Conservation (phyloP, 768 basidiomycete genomes). For the Auriscalpium microsporum region DNA sequence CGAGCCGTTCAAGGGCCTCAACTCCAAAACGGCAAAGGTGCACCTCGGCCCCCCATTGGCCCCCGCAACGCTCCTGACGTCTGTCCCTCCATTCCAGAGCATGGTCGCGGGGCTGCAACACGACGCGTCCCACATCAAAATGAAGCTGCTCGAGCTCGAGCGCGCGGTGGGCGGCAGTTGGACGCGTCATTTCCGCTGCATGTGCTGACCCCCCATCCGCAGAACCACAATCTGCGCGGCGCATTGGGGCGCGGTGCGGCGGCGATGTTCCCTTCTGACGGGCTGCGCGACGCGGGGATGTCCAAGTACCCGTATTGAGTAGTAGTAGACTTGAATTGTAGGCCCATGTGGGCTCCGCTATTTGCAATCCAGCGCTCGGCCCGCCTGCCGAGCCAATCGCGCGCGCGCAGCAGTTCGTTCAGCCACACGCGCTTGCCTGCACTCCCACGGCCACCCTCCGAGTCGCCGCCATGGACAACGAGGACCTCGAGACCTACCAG, state of each 20-base stretch:
- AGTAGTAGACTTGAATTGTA: too few species aligned
- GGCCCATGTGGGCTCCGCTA: background rate
- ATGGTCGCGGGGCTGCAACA: conserved; percentile 67
- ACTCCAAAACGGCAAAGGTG: conserved; percentile 71
- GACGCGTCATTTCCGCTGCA: background rate
- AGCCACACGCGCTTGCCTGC: background rate
- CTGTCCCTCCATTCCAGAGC: conserved; percentile 35
- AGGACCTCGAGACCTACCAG: conserved; percentile 85
- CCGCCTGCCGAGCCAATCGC: background rate
- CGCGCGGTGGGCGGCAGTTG: conserved; percentile 44
- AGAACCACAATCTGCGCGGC: background rate
- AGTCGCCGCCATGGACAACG: conserved; percentile 42
- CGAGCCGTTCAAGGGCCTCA: conserved; percentile 60
- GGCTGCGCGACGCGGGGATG: too few species aligned
- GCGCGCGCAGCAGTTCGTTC: background rate
- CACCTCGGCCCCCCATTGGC: conserved; percentile 1
- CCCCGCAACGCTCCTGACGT: background rate
- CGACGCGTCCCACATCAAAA: conserved; percentile 47
- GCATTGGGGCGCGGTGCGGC: background rate
- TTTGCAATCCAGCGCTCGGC: background rate
- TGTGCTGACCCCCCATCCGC: background rate
- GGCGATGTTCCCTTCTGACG: too few species aligned
- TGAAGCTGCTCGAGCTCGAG: conserved; percentile 62
- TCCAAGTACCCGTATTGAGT: background rate
- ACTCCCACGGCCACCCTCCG: background rate